Evolutionary conservation across 169 alveolate genomes (phyloP), one percentile per base, ranked within the genome.

Genomic region (Amoebophrya sp.): DNA sequence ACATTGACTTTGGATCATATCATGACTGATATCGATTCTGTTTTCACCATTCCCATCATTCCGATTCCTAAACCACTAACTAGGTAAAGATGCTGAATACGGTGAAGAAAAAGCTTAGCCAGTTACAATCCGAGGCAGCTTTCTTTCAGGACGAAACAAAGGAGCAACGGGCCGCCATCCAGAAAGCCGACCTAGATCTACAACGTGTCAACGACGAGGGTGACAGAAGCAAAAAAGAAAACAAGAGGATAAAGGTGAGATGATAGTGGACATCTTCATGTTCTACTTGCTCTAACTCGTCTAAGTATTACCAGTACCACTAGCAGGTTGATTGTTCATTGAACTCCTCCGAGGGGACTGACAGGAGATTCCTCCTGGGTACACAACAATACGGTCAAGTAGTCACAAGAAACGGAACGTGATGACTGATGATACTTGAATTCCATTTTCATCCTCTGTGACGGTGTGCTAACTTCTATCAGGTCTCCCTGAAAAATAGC

Each of bases 31-130:
- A 33, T 6, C 26, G 0, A 10, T 29, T 90, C 6, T 33, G 3
- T 41, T 0, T 40, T 23, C 14, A 2, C 38, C 34, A 36, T 89
- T 89, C 77, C 29, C 41, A 40, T 12, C 41, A 89, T 89, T 40
- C 33, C 91, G 40, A 26, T 26, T 26, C 26, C 10, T 0, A 12
- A 24, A 33, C 41, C 14, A 0, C 29, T 38, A 0, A 41, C n/a
- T 36, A 33, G 92, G 93, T 93, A 36, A 90, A 93, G 92, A 92
- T 89, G 89, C 90, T 93, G 34, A 93, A 93, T 92, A 78, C 39
- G 36, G 92, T 91, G 93, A 93, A 93, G 92, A 93, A 93, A 92
- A 55, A 91, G 54, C 91, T 93, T 33, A 55, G 92, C 47, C 77
- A 92, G 41, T 93, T 93, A 26, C 41, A 91, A 2, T 83, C 90